Base-by-base conservation (phyloP, 2,329 filamentous ascomycete species). In the Xylaria hypoxylon region DNA sequence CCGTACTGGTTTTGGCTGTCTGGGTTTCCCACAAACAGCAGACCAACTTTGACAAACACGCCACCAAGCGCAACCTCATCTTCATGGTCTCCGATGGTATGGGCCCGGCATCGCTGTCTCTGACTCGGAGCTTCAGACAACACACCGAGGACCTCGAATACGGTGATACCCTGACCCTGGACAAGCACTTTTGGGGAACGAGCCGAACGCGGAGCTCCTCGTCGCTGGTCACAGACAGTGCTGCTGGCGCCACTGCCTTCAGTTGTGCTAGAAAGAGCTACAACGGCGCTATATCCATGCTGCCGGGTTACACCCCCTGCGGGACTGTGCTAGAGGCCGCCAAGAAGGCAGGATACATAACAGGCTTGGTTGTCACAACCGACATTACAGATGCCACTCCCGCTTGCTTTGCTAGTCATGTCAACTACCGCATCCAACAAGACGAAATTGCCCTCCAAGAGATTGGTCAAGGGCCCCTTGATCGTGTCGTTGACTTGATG, bases 1-100 rank as follows among this genome's bases (percentile, higher is more conserved):
- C 87, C 51, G 89, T 97, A 58, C 89, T 97, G 71, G 82, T 97
- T 35, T 85, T 97, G 22, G 92, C 92, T 3, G 91, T 96, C n/a
- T 84, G 84, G 80, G 80, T 92, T 17, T 92, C 93, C 76, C 93
- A 97, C 79, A 86, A 89, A 73, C 84, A 88, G 68, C 82, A 85
- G 62, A 85, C 83, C 11, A 72, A 77, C 45, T 74, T 70, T 63
- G 62, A 70, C 50, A 71, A 70, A 53, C 73, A 82, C 84, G 62
- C 80, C 74, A 88, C 89, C 59, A 99, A 98, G 84, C 88, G 93
- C 61, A 99, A 98, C 80, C 85, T 99, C 59, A 91, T 99, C 74
- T 98, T 99, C 84, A 99, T 99, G 96, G 95, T 99, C 42, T 97
- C 93, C 0, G 96, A 99, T 79, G 96, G 96, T 75, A 99, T 99